phyloP scores from a whole-genome alignment of 345 rosid species.

The Pistacia integerrima region DNA sequence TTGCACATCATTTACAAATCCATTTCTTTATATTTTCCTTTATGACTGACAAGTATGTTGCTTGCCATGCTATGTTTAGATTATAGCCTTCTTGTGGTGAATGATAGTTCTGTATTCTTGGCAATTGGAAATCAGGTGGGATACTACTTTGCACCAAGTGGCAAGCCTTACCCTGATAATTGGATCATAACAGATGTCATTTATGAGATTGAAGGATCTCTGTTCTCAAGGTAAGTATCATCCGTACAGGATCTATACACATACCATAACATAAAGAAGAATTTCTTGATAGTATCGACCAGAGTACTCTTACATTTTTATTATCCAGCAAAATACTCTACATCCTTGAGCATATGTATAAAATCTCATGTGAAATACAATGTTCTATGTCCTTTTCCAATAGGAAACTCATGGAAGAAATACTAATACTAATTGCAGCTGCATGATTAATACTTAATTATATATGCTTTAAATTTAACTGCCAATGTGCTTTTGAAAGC shows the following conservation, averaged over 20 bases:
- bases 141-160: constrained; percentile 93
- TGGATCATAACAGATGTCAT: constrained; percentile 96
- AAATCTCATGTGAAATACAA: not conserved
- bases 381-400: not conserved
- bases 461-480: not conserved
- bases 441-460: not conserved
- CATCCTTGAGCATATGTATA: not conserved
- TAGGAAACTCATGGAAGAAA: not conserved
- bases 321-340: too few relatives aligned
- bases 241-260: constrained; percentile 1
- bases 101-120: constrained; percentile 33
- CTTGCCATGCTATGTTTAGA: not conserved
- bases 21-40: constrained; percentile 2
- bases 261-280: not conserved
- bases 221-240: constrained; percentile 62
- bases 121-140: constrained; percentile 69
- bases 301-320: not conserved
- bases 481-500: not conserved
- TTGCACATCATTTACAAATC: not conserved
- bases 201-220: constrained; percentile 88
- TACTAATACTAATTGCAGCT: not conserved
- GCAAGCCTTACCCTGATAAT: constrained; percentile 98
- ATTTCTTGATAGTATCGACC: not conserved
- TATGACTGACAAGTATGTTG: constrained; percentile 8
- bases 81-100: constrained; percentile 7